A percentile compares a stretch with the other conserved stretches of the same genome.
Evolutionary conservation across 108 stramenopile species (phyloP).

Genomic region (Cyclostephanos tholiformis): DNA sequence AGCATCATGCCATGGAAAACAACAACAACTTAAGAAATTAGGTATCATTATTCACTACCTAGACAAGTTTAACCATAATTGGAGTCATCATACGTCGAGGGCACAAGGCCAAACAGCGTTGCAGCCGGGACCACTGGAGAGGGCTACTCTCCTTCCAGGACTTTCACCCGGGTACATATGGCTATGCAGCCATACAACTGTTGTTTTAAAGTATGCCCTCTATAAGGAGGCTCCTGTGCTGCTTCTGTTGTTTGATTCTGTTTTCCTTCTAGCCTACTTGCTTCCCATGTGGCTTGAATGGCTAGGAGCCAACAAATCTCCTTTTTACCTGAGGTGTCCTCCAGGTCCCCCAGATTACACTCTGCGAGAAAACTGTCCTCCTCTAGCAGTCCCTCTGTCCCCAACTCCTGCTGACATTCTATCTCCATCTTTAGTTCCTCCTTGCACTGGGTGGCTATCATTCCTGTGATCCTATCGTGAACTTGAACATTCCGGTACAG

Average conservation of each 20-base stretch:
- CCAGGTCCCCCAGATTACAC: constrained; percentile 3
- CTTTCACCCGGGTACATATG: too few species aligned
- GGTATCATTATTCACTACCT: too few species aligned
- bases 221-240: too few species aligned
- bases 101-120: not conserved
- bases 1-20: too few species aligned
- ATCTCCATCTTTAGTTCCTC: constrained; percentile 1
- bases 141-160: too few species aligned
- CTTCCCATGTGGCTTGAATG: not conserved
- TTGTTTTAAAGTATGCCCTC: not conserved
- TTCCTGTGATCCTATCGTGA: not conserved
- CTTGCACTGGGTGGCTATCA: not conserved
- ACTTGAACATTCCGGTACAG: constrained; percentile 8
- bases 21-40: too few species aligned
- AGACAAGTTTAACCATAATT: constrained; percentile 9
- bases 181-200: not conserved
- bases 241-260: too few species aligned
- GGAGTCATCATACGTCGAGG: constrained; percentile 7
- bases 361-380: constrained; percentile 8
- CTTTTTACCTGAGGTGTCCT: not conserved
- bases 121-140: not conserved
- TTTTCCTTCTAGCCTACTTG: not conserved
- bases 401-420: not conserved
- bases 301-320: not conserved
- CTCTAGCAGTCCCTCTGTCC: constrained; percentile 2